Conservation (phyloP, 2,329 filamentous ascomycete genomes). For the Cadophora gregata region DNA sequence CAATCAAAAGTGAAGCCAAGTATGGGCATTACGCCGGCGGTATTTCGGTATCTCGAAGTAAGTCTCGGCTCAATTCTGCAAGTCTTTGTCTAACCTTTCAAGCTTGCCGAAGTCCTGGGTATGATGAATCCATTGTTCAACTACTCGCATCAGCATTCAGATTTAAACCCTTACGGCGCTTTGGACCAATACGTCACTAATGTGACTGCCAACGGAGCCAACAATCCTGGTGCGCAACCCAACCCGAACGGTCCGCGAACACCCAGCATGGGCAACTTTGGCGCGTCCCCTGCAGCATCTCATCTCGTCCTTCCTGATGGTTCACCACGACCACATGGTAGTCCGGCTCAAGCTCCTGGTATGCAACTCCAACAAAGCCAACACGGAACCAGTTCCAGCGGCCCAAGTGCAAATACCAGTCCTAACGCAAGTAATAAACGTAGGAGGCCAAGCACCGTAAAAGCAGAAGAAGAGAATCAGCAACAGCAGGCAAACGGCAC, state of each 20-base stretch:
- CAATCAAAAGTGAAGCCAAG: constrained; percentile 60
- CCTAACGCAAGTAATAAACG: constrained; percentile 48
- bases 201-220: constrained; percentile 46
- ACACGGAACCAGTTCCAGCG: constrained; percentile 70
- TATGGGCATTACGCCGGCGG: constrained; percentile 64
- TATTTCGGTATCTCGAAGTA: constrained; percentile 70
- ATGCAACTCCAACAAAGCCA: constrained; percentile 74
- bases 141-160: constrained; percentile 61
- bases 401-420: constrained; percentile 68
- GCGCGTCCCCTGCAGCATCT: constrained; percentile 63
- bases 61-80: constrained; percentile 8
- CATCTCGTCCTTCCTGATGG: constrained; percentile 64
- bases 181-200: constrained; percentile 64
- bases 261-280: constrained; percentile 51
- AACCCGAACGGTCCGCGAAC: constrained; percentile 41
- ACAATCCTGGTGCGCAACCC: constrained; percentile 31
- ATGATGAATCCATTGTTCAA: constrained; percentile 69
- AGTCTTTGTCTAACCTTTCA: constrained; percentile 19
- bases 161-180: constrained; percentile 61
- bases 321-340: constrained; percentile 62
- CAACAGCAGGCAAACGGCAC: constrained; percentile 39
- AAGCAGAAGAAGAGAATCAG: constrained; percentile 44
- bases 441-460: constrained; percentile 48
- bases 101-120: constrained; percentile 70
- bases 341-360: constrained; percentile 65